phyloP scores from a whole-genome alignment of 192 early-diverging fungal species.

The Backusella tuberculispora region DNA sequence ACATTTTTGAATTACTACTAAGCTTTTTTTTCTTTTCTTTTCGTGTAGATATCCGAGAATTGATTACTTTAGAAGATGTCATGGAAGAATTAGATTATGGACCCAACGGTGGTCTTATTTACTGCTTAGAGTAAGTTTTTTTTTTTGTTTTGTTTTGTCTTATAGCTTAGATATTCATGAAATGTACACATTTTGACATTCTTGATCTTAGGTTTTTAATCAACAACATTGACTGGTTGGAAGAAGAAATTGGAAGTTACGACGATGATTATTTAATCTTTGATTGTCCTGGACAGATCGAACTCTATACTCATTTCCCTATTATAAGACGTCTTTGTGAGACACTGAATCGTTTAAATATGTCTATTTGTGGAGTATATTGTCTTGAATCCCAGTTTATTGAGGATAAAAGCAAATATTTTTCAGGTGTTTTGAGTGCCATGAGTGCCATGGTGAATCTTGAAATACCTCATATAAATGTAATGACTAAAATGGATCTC shows the following conservation, averaged over 20 bases:
- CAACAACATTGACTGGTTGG: constrained; percentile 96
- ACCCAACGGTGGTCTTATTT: constrained; percentile 96
- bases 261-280: constrained; percentile 98
- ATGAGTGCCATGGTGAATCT: constrained; percentile 95
- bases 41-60: constrained; percentile 82
- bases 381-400: constrained; percentile 93
- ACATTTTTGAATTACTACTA: background rate
- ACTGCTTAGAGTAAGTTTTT: constrained; percentile 86
- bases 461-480: constrained; percentile 98
- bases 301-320: constrained; percentile 97
- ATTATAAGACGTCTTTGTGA: constrained; percentile 88
- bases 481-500: constrained; percentile 98
- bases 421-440: constrained; percentile 94
- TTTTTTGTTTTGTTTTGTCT: background rate
- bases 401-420: constrained; percentile 95
- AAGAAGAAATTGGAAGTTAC: constrained; percentile 88
- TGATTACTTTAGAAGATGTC: constrained; percentile 98
- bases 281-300: constrained; percentile 98
- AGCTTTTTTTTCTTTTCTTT: background rate
- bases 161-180: background rate
- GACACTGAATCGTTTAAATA: constrained; percentile 68
- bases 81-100: constrained; percentile 97
- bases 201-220: constrained; percentile 67
- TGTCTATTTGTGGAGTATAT: constrained; percentile 93
- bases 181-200: background rate